Evolutionary conservation across 352 stramenopile genomes (phyloP).

Genomic region (Globisporangium lucens): DNA sequence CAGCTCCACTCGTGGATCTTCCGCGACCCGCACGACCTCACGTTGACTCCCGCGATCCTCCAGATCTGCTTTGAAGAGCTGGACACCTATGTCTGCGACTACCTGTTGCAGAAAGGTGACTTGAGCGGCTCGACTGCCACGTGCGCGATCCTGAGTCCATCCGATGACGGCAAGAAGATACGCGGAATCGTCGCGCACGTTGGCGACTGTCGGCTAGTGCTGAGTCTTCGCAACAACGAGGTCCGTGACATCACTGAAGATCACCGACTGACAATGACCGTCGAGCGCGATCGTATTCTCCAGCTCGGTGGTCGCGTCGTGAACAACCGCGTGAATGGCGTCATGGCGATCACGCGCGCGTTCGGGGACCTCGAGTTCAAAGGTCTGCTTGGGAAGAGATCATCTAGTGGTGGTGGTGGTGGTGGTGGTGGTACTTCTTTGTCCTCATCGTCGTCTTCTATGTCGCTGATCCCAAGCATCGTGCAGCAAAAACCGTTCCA

Average conservation of each 20-base stretch:
- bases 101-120: constrained; percentile 66
- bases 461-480: constrained; percentile 13
- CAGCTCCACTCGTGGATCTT: constrained; percentile 74
- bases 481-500: constrained; percentile 33
- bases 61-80: constrained; percentile 55
- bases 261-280: constrained; percentile 49
- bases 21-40: constrained; percentile 25
- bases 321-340: constrained; percentile 82
- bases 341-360: constrained; percentile 82
- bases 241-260: constrained; percentile 58
- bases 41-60: constrained; percentile 24
- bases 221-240: constrained; percentile 37
- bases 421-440: not conserved
- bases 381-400: constrained; percentile 26
- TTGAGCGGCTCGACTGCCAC: constrained; percentile 80
- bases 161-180: constrained; percentile 15
- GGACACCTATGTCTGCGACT: constrained; percentile 69
- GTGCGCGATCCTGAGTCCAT: constrained; percentile 40
- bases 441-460: constrained; percentile 5
- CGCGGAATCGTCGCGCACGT: constrained; percentile 53
- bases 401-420: not conserved
- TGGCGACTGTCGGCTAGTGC: constrained; percentile 71
- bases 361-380: constrained; percentile 88
- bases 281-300: constrained; percentile 55
- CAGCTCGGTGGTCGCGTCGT: constrained; percentile 58